Conservation (phyloP, 2,329 filamentous ascomycete genomes). For the Paraphoma sp. region DNA sequence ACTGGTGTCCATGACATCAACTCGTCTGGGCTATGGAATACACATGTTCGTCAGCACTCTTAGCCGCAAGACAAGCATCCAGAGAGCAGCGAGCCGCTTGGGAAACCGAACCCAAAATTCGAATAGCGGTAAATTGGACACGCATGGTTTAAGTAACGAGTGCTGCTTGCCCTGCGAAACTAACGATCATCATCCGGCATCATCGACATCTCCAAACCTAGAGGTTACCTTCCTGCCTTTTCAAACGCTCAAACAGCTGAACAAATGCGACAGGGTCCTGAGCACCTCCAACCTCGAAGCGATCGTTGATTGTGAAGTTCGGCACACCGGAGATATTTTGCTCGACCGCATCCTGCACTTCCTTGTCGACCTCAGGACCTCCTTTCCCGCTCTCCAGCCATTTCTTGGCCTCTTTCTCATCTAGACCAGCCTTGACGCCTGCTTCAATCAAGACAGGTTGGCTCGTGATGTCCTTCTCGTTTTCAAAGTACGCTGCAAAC, state of each 20-base stretch:
- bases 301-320: slow-evolving; percentile 74
- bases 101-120: too few species aligned
- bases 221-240: slow-evolving; percentile 48
- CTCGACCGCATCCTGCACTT: slow-evolving; percentile 52
- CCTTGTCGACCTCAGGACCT: slow-evolving; percentile 54
- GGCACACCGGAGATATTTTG: slow-evolving; percentile 73
- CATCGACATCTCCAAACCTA: neutral
- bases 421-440: slow-evolving; percentile 53
- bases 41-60: neutral
- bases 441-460: slow-evolving; percentile 49
- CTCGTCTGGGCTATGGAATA: neutral
- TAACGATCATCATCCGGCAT: neutral
- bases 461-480: slow-evolving; percentile 56
- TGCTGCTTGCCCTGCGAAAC: neutral
- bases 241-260: slow-evolving; percentile 68
- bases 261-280: slow-evolving; percentile 73
- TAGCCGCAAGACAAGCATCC: too few species aligned
- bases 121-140: too few species aligned
- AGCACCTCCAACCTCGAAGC: slow-evolving; percentile 72
- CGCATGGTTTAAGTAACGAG: neutral
- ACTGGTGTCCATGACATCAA: neutral
- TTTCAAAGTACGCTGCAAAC: slow-evolving; percentile 54
- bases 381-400: slow-evolving; percentile 55
- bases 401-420: slow-evolving; percentile 50
- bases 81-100: too few species aligned